These are phyloP conservation scores for Cladobotryum mycophilum DNA, from an alignment of 2,329 filamentous ascomycete species.

Conservation along the genomic window DNA sequence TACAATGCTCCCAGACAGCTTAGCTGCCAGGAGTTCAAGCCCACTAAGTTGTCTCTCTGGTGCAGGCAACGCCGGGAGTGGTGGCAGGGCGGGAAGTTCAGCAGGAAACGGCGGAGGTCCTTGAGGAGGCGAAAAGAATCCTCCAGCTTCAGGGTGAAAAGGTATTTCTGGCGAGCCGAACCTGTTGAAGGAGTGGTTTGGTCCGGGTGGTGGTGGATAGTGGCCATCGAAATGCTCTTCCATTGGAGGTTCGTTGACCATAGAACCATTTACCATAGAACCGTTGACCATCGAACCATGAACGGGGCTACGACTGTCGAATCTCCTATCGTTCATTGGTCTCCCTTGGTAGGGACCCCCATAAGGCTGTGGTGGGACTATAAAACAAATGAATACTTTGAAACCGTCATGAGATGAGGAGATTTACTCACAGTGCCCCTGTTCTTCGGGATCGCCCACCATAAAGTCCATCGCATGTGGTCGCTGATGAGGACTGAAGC, in stretches of 20 bases:
- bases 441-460: conserved; percentile 1
- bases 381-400: no score
- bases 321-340: not conserved
- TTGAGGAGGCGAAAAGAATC: conserved; percentile 2
- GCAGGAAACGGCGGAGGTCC: conserved; percentile 3
- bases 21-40: conserved; percentile 57
- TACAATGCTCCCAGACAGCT: conserved; percentile 31
- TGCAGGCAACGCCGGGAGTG: conserved; percentile 4
- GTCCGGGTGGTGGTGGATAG: not conserved
- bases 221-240: not conserved
- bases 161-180: conserved; percentile 8
- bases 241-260: not conserved
- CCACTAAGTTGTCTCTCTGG: conserved; percentile 44
- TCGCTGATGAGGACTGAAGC: conserved; percentile 9
- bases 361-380: not conserved
- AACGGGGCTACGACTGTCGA: not conserved
- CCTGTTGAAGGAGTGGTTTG: not conserved
- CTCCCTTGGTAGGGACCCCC: not conserved
- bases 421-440: not conserved
- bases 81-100: not conserved
- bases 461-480: conserved; percentile 13
- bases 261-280: not conserved
- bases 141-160: not conserved
- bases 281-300: not conserved
- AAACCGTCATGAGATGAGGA: not conserved